Evolutionary conservation across 2,329 filamentous ascomycete genomes (phyloP), one percentile per base, ranked within the genome.

Genomic region (Fusarium pininemorale): DNA sequence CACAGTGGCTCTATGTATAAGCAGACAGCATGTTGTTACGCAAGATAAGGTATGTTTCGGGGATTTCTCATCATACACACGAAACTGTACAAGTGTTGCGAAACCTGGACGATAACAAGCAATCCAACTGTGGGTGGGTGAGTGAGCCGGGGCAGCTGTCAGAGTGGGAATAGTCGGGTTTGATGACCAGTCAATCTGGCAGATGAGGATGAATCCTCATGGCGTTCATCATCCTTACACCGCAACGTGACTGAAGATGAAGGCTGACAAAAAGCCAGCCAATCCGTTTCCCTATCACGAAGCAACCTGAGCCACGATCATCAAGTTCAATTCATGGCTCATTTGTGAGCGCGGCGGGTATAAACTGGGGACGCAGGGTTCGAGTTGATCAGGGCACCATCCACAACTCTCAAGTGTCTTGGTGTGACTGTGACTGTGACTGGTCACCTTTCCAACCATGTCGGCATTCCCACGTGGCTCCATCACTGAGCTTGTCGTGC

Each of bases 381-480:
- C 28, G 32, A 61, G 47, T 56, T 44, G 30, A 62, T 44, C 30
- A 44, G 38, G 48, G 44, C 51, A 63, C 64, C 18, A 39, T 28
- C 51, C 35, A 54, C 51, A 54, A 54, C 51, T 39, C 35, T 22
- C 24, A 39, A 39, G 51, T 54, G 41, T 28, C 41, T 37, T n/a
- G 55, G 55, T 28, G 32, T 50, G 24, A 58, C 32, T 50, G 30
- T 28, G 35, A 50, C 41, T 63, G 58, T 77, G 72, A 76, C 76
- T 77, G 68, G 70, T 77, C 76, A 74, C 55, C 62, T 77, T 72
- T 66, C 51, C 63, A 51, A 51, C 61, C 68, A 44, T 70, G 73
- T 73, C 69, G 63, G 58, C 69, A 69, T 69, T 78, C 66, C 76
- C 76, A 78, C 76, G 76, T 78, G 76, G 75, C 71, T 74, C 57